These are phyloP conservation scores for Leptoxyphium fumago DNA, from an alignment of 2,329 filamentous ascomycete species.

Conservation along the genomic window DNA sequence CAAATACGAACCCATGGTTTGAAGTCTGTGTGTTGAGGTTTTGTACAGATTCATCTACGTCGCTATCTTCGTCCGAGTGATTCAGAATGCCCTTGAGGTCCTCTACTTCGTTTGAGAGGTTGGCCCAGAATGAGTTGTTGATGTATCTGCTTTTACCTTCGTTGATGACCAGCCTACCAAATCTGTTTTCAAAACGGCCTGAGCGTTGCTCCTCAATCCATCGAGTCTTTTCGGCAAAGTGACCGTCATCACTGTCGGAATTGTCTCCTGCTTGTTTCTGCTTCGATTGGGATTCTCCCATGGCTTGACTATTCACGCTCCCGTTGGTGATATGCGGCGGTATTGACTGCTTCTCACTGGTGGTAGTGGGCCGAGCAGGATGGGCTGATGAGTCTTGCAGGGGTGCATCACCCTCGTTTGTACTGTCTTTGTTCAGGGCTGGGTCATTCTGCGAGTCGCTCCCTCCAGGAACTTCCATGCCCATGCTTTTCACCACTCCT, in stretches of 20 bases:
- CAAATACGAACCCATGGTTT: slow-evolving; percentile 59
- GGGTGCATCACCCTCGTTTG: background rate
- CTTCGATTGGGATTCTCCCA: background rate
- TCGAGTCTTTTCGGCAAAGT: slow-evolving; percentile 6
- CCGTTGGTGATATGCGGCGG: background rate
- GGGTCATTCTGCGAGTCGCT: slow-evolving; percentile 5
- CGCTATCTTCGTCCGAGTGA: slow-evolving; percentile 48
- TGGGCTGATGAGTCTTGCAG: background rate
- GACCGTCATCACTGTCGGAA: slow-evolving; percentile 1
- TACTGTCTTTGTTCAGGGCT: slow-evolving; percentile 19
- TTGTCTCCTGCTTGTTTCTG: background rate
- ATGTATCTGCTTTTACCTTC: slow-evolving; percentile 59
- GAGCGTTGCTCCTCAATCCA: slow-evolving; percentile 14
- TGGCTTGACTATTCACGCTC: background rate
- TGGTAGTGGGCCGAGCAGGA: no score
- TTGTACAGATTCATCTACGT: slow-evolving; percentile 24
- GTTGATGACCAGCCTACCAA: slow-evolving; percentile 55
- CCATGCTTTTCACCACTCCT: slow-evolving; percentile 53
- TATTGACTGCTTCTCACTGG: background rate
- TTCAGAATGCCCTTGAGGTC: slow-evolving; percentile 49
- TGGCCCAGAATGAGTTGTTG: slow-evolving; percentile 64
- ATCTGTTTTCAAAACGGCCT: slow-evolving; percentile 29
- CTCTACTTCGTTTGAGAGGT: slow-evolving; percentile 57
- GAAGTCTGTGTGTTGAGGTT: slow-evolving; percentile 24
- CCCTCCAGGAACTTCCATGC: slow-evolving; percentile 24